Evolutionary conservation across 140 eudicot genomes (phyloP).

Genomic region (Oenanthe javanica): DNA sequence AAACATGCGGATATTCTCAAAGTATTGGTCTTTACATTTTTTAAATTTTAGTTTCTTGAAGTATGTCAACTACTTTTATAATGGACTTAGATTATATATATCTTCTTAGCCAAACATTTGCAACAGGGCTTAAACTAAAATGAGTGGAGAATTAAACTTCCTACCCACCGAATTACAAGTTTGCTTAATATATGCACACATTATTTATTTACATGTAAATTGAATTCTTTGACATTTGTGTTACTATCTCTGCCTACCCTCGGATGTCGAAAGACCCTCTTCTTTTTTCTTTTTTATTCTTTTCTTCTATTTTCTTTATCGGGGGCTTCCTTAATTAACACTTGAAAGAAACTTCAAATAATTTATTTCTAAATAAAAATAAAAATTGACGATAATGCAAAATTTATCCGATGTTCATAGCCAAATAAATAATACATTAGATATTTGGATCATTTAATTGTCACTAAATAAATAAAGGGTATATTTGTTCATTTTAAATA

Average conservation of each 20-base stretch:
- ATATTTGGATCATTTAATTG: no score
- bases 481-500: neutral
- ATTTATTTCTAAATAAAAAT: no score
- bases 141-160: neutral
- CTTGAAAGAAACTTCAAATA: neutral
- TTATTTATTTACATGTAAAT: neutral
- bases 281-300: neutral
- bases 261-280: neutral
- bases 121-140: neutral
- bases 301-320: no score
- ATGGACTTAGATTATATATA: neutral
- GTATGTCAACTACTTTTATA: neutral
- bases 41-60: neutral
- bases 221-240: neutral
- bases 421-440: no score
- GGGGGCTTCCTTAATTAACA: neutral
- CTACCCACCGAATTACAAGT: neutral
- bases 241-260: neutral
- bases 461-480: no score
- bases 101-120: neutral
- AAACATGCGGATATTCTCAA: neutral
- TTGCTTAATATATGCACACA: no score
- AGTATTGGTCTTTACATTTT: neutral
- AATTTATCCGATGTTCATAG: no score
- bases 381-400: no score